Percentiles rank a stretch among this genome's conserved stretches.
These are phyloP conservation scores for Monosporascus sp. DNA, from an alignment of 2,329 filamentous ascomycete species.

Conservation along the genomic window DNA sequence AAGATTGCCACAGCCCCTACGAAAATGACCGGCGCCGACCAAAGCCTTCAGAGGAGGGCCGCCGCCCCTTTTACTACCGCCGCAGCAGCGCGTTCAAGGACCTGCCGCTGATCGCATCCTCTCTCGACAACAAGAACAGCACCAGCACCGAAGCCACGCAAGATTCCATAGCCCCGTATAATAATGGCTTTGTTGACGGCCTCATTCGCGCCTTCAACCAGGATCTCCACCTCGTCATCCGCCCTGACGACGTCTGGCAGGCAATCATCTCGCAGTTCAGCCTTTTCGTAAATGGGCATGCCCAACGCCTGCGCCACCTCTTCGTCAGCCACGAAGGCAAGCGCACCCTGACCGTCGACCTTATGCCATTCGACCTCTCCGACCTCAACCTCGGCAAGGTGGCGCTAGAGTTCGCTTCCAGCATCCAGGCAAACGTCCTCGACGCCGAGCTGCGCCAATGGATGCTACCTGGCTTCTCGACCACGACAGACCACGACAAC, in stretches of 20 bases:
- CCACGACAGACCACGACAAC: slow-evolving; percentile 36
- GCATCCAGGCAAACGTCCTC: slow-evolving; percentile 14
- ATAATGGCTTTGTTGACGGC: slow-evolving; percentile 28
- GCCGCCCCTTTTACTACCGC: no score
- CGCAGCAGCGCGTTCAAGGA: no score
- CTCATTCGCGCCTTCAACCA: slow-evolving; percentile 32
- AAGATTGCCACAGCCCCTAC: no score
- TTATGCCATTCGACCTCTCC: not conserved
- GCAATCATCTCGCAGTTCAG: slow-evolving; percentile 40
- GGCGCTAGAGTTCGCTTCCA: slow-evolving; percentile 9
- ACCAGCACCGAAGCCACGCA: no score
- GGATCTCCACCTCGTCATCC: slow-evolving; percentile 37
- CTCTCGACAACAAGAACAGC: no score
- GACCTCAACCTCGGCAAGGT: slow-evolving; percentile 25
- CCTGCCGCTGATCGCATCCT: no score
- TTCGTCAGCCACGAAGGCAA: slow-evolving; percentile 36
- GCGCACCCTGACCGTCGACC: slow-evolving; percentile 17
- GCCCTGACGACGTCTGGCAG: slow-evolving; percentile 47
- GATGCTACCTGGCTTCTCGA: slow-evolving; percentile 39
- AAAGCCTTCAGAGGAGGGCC: no score
- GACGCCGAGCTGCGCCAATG: slow-evolving; percentile 33
- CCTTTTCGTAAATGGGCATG: slow-evolving; percentile 37
- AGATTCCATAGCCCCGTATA: no score
- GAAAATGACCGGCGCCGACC: no score
- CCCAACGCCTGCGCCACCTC: slow-evolving; percentile 35